Base-by-base conservation (phyloP, 169 alveolate species). In the Toxoplasma gondii region DNA sequence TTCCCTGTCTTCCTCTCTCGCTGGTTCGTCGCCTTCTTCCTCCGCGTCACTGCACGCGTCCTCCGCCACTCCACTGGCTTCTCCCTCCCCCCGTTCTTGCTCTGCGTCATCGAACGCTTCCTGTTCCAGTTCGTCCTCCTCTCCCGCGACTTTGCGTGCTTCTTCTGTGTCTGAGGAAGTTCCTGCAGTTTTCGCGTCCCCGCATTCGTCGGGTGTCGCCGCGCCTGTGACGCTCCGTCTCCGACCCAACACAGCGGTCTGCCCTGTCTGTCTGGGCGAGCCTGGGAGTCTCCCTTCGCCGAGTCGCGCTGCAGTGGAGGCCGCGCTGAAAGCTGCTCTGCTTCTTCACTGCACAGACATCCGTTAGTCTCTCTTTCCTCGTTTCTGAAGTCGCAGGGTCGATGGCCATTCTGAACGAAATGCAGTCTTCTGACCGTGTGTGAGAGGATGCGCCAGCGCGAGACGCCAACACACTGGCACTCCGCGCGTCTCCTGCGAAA, bases 221-320 rank as follows among this genome's bases (percentile, higher is more conserved):
- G 49, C n/a, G 49, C 49, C n/a, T n/a, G 38, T 0, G 88, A 16
- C n/a, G 31, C 88, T 31, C 12, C 31, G 27, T 27, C 81, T 41
- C 4, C 69, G 34, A 17, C 92, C 92, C 38, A 93, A 93, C 64
- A 41, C 74, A 19, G 2, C 17, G 82, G 41, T 88, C 38, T 93
- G 95, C 67, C 94, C 95, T 41, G 41, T 64, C 31, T 93, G 95
- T 81, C 24, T 93, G 91, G 95, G 95, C 45, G 93, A 88, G 41
- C 93, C 93, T 27, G 95, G 95, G 49, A 34, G 93, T 36, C 91
- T 88, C 29, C 95, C 93, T 12, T 24, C 67, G 38, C 91, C 88
- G 43, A 93, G 88, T 31, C 27, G 49, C 36, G 53, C n/a, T 24
- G 93, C 88, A 4, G 93, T 88, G 31, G 91, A 44, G 45, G 17